Evolutionary conservation across 306 rosid species (phyloP), one percentile per base, ranked within the genome.

Genomic region (Cucumis hystrix): DNA sequence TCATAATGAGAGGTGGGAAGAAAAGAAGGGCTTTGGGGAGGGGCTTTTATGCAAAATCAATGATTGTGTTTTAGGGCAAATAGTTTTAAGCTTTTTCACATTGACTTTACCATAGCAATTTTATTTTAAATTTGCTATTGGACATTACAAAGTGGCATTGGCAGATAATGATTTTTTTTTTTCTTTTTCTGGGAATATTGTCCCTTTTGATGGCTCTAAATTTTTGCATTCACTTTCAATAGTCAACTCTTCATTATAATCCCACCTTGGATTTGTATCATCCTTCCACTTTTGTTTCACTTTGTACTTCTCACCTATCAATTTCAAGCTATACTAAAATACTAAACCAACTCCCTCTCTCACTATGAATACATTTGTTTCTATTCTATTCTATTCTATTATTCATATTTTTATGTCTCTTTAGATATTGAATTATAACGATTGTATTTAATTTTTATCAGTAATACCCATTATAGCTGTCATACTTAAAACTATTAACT

Each of bases 151-250:
- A 43, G 74, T 68, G 74, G 56, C n/a, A 68, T 40, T 43, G 35
- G 3, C 56, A 43, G 56, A 68, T 35, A 20, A 43, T 68, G 35
- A 68, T 68, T 67, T 9, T 17, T 65, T 17, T 40, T 11, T n/a
- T 9, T 20, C 4, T n/a, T 8, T 17, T 7, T 33, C 6, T 17
- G 6, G 8, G 60, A n/a, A 18, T 55, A 54, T 51, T 45, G 7
- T 55, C 23, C 11, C 30, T 20, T 37, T 37, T 35, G n/a, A 37
- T 67, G 30, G 33, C 54, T 67, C 56, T 40, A 67, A 67, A 41
- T 21, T 68, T 68, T 68, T 67, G 52, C 54, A 30, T 62, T 64
- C 49, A 64, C 47, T 64, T 64, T 64, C 74, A 68, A 68, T 68
- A 43, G 74, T 68, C 74, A 68, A 43, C 74, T 68, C 37, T 68